Evolutionary conservation across 2,329 filamentous ascomycete genomes (phyloP).

Genomic region (Colletotrichum somersetense): DNA sequence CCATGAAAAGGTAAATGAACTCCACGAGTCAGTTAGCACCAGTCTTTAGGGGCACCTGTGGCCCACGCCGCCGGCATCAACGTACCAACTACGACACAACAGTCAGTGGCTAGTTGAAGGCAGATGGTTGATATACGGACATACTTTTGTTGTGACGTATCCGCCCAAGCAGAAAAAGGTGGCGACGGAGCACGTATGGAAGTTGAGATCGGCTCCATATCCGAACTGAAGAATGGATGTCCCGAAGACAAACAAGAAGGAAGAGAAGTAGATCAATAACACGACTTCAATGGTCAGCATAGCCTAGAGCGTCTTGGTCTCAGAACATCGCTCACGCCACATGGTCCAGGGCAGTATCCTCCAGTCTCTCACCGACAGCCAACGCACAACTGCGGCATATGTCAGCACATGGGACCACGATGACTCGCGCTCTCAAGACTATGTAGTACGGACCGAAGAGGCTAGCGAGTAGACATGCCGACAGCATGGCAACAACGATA

Average conservation of each 20-base stretch:
- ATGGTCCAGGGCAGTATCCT: slow-evolving; percentile 32
- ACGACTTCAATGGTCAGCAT: slow-evolving; percentile 23
- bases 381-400: slow-evolving; percentile 9
- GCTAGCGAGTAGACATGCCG: slow-evolving; percentile 21
- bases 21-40: neutral
- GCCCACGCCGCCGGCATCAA: neutral
- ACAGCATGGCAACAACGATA: slow-evolving; percentile 33
- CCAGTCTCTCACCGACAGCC: slow-evolving; percentile 29
- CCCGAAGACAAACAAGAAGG: slow-evolving; percentile 33
- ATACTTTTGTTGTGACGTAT: slow-evolving; percentile 34
- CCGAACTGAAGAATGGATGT: slow-evolving; percentile 35
- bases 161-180: slow-evolving; percentile 33
- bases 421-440: neutral
- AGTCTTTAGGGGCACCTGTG: neutral
- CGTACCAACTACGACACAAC: neutral
- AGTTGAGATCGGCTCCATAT: slow-evolving; percentile 32
- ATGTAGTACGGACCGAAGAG: slow-evolving; percentile 26
- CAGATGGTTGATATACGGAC: neutral
- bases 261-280: slow-evolving; percentile 26
- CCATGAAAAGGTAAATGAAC: slow-evolving; percentile 40
- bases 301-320: neutral
- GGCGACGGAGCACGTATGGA: slow-evolving; percentile 28
- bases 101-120: neutral
- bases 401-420: neutral
- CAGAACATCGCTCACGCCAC: slow-evolving; percentile 17